These are phyloP conservation scores for Zoysia pacifica DNA, from an alignment of 176 grass and related monocot genomes.

Conservation along the genomic window DNA sequence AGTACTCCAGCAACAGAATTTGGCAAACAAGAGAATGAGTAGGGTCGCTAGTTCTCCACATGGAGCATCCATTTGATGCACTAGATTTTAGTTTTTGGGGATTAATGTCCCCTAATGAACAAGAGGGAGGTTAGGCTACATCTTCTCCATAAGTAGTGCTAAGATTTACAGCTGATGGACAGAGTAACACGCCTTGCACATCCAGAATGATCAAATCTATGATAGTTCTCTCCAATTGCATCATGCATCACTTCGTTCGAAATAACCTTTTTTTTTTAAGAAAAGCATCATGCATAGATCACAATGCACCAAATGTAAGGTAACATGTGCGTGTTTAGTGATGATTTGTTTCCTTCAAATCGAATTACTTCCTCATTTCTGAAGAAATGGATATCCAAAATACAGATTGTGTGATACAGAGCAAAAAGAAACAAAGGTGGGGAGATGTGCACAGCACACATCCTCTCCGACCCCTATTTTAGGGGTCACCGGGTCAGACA, in stretches of 20 bases:
- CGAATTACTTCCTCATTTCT: no score
- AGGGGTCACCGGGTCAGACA: no score
- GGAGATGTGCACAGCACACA: no score
- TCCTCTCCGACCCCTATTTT: no score
- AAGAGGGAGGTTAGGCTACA: not conserved
- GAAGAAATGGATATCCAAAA: no score
- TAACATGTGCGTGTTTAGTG: not conserved
- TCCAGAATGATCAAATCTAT: not conserved
- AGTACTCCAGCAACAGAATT: not conserved
- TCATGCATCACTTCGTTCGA: no score
- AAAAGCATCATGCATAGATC: no score
- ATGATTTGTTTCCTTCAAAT: not conserved
- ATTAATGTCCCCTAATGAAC: slow-evolving; percentile 15
- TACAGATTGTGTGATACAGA: no score
- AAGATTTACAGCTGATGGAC: not conserved
- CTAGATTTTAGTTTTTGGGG: slow-evolving; percentile 26
- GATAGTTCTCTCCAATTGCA: no score
- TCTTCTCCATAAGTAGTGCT: not conserved
- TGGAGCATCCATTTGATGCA: not conserved
- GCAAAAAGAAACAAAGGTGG: no score
- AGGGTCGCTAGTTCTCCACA: not conserved
- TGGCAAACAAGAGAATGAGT: not conserved
- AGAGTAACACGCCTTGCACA: not conserved
- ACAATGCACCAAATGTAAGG: not conserved
- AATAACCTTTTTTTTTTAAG: no score